Conservation (phyloP, 176 grass and related monocot genomes). For the Carex cristatella region DNA sequence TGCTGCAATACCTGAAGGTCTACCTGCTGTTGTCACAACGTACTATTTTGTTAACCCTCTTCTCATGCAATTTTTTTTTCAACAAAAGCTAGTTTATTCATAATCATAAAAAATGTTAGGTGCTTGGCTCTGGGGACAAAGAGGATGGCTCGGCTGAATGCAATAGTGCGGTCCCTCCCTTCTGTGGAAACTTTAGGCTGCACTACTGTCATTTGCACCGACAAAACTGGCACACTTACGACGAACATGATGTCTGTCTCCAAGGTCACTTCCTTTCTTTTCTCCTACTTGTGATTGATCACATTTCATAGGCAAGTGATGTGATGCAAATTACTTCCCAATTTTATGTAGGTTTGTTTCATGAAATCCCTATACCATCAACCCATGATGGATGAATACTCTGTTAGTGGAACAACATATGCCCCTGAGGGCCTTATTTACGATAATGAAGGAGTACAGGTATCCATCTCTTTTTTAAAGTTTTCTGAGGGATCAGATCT, state of each 20-base stretch:
- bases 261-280: constrained; percentile 52
- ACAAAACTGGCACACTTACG: constrained; percentile 96
- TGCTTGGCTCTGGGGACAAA: constrained; percentile 99
- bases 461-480: constrained; percentile 29
- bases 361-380: constrained; percentile 77
- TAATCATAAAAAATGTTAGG: constrained; percentile 33
- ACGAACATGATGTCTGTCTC: constrained; percentile 99
- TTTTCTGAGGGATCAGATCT: constrained; percentile 11
- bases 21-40: constrained; percentile 98
- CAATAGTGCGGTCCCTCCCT: constrained; percentile 89
- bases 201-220: constrained; percentile 97
- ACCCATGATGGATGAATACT: constrained; percentile 78
- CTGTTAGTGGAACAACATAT: constrained; percentile 91
- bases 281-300: constrained; percentile 22
- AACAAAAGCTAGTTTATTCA: neutral
- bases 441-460: constrained; percentile 70
- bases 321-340: neutral
- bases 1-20: constrained; percentile 96
- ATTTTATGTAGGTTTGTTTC: constrained; percentile 63
- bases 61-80: neutral
- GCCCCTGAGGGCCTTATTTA: constrained; percentile 92
- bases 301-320: constrained; percentile 13
- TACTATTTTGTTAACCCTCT: constrained; percentile 45
- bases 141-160: constrained; percentile 96
- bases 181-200: constrained; percentile 97